Evolutionary conservation across 495 filamentous ascomycete species (phyloP).

Genomic region (Podospora fimiseda): DNA sequence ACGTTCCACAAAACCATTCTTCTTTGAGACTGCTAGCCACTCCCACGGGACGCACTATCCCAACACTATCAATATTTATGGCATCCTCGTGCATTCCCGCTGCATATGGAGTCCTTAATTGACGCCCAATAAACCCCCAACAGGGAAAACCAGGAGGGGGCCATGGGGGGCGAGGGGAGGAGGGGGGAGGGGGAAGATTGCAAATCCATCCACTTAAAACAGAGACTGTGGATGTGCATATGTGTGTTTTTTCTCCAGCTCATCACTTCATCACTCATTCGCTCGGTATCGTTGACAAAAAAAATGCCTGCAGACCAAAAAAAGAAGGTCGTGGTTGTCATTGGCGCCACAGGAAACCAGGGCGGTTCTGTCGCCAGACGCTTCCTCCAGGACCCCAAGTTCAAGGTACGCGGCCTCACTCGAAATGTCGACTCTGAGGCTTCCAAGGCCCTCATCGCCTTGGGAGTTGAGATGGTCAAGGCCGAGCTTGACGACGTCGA

Average conservation of each 20-base stretch:
- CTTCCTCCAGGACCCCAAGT: slow-evolving; percentile 30
- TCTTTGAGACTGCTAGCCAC: no score
- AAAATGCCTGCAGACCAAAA: not conserved
- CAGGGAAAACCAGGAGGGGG: no score
- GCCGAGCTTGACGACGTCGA: slow-evolving; percentile 38
- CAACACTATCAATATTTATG: no score
- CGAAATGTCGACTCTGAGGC: slow-evolving; percentile 37
- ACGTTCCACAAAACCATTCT: no score
- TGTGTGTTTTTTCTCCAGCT: not conserved
- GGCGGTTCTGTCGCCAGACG: slow-evolving; percentile 36
- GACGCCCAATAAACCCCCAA: no score
- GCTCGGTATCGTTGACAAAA: not conserved
- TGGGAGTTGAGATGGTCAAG: slow-evolving; percentile 39
- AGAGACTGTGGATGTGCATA: not conserved
- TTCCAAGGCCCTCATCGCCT: slow-evolving; percentile 29
- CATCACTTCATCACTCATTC: not conserved
- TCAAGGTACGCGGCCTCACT: slow-evolving; percentile 41
- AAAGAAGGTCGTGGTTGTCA: slow-evolving; percentile 33
- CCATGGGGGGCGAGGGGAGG: not conserved
- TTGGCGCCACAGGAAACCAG: slow-evolving; percentile 42
- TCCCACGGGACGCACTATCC: no score
- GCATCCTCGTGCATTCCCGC: no score
- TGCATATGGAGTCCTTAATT: no score
- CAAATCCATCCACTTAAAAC: not conserved
- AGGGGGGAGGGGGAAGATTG: not conserved